A percentile compares a stretch with the other conserved stretches of the same genome.
phyloP scores from a whole-genome alignment of 805 yeast genomes.

The Cyberlindnera amylophila region DNA sequence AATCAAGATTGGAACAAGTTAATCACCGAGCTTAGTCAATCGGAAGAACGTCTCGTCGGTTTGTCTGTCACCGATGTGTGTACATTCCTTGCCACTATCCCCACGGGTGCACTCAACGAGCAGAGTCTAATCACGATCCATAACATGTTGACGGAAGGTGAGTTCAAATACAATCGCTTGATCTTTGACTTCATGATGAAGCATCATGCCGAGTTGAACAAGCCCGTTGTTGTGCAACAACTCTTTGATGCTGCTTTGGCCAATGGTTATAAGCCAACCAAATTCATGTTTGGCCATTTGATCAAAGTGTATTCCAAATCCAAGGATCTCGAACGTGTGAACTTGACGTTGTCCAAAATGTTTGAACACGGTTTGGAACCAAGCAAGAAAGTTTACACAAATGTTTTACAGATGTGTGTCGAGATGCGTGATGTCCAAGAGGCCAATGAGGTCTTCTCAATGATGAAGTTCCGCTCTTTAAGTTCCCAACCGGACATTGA shows the following conservation, averaged over 20 bases:
- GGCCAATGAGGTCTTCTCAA: slow-evolving; percentile 72
- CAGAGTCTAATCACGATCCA: slow-evolving; percentile 30
- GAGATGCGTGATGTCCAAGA: slow-evolving; percentile 47
- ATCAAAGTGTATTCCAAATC: slow-evolving; percentile 40
- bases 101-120: slow-evolving; percentile 28
- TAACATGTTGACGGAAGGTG: slow-evolving; percentile 31
- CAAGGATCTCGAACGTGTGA: slow-evolving; percentile 22
- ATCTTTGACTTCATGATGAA: slow-evolving; percentile 36
- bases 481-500: slow-evolving; percentile 61
- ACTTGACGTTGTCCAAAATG: slow-evolving; percentile 17
- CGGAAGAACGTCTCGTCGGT: slow-evolving; percentile 34
- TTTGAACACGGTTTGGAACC: slow-evolving; percentile 36
- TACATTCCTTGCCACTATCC: slow-evolving; percentile 36
- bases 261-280: slow-evolving; percentile 28
- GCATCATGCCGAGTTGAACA: slow-evolving; percentile 30
- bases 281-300: slow-evolving; percentile 39
- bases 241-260: slow-evolving; percentile 27
- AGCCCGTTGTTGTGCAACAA: slow-evolving; percentile 30
- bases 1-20: slow-evolving; percentile 43
- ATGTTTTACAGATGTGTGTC: slow-evolving; percentile 59
- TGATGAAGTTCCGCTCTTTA: slow-evolving; percentile 75
- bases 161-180: slow-evolving; percentile 26
- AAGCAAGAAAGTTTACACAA: slow-evolving; percentile 45
- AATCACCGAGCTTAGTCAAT: slow-evolving; percentile 15
- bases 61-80: slow-evolving; percentile 31